Base-by-base conservation (phyloP, 2,329 filamentous ascomycete genomes). In the Cadophora gregata region DNA sequence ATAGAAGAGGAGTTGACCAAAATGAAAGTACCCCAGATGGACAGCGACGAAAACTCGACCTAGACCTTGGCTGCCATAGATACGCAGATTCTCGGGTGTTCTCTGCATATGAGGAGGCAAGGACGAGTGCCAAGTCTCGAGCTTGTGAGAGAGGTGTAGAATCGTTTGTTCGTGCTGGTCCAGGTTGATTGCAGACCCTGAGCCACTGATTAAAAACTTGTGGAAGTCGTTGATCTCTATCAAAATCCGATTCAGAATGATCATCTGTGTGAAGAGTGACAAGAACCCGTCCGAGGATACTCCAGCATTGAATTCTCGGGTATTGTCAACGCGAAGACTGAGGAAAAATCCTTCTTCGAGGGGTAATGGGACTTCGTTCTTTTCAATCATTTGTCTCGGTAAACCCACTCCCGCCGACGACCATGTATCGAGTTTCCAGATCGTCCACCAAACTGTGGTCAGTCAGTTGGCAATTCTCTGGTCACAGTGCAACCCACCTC, bases 21-120 rank as follows among this genome's bases (percentile, higher is more conserved):
- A 83, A 69, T 84, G 78, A 60, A 83, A 80, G 68, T 82, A 83
- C 4, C 81, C 80, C 1, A 84, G 72, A 65, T 83, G 80, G 1
- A 84, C 75, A 1, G 80, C 80, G 1, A 81, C 78, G 63, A 82
- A 83, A 21, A 79, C 76, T 7, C 79, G 76, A 1, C 81, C 82
- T 1, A 82, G 75, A 1, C 80, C 79, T 27, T 78, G 72, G 0
- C 71, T 66, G 10, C 77, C 72, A 62, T 79, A 80, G 7, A 70
- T 69, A 4, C 74, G 69, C 4, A 83, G 72, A 64, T 82, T 83
- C 25, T 76, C 75, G 0, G 74, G 74, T 1, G 76, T 81, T 58
- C 82, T 78, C 25, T 73, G 75, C 47, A 82, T 76, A 42, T 75
- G 70, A 2, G 67, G 58, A 0, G 80, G 80, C 1, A 82, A 73